Base-by-base conservation (phyloP, 805 yeast species). In the Candida easanensis region DNA sequence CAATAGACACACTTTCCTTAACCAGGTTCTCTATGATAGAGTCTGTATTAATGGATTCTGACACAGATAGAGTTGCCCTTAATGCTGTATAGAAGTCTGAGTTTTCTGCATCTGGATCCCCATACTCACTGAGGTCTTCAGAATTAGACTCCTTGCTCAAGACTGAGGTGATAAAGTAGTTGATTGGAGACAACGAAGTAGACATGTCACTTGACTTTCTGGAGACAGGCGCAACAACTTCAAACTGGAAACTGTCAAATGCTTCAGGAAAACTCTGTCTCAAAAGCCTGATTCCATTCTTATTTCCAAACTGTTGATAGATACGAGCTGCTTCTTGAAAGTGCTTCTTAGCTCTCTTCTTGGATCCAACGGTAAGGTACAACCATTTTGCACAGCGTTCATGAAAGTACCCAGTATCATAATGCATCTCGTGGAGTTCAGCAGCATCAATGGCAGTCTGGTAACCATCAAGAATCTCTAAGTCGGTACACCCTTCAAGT, bases 21-120 rank as follows among this genome's bases (percentile, higher is more conserved):
- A 74, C 54, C 15, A 76, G 48, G 33, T 63, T 69, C 17, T 58
- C 51, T 3, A 68, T 54, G 37, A 74, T 72, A 1, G 66, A 53
- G 3, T 61, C 62, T 33, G 62, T 57, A 38, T 67, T 65, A 13
- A 69, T 64, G 6, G 74, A 66, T 48, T 73, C 78, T 2, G 77
- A 69, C n/a, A 76, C 72, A 13, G 68, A 66, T n/a, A 74, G 59
- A 49, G 79, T 73, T 2, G 76, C 68, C 39, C 64, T 63, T 40
- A 76, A 59, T 0, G 75, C 74, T n/a, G 52, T 52, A 34, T 63
- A 64, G 35, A 64, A 48, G 36, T 60, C 51, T 6, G 44, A 9
- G 14, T 22, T 35, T 13, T 41, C 50, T 37, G 39, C 45, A 38
- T 35, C 44, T 4, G 44, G n/a, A n/a, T 45, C 48, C 11, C 34